Evolutionary conservation across 768 basidiomycete species (phyloP), one percentile per base, ranked within the genome.

Genomic region (Pulveroboletus sp.): DNA sequence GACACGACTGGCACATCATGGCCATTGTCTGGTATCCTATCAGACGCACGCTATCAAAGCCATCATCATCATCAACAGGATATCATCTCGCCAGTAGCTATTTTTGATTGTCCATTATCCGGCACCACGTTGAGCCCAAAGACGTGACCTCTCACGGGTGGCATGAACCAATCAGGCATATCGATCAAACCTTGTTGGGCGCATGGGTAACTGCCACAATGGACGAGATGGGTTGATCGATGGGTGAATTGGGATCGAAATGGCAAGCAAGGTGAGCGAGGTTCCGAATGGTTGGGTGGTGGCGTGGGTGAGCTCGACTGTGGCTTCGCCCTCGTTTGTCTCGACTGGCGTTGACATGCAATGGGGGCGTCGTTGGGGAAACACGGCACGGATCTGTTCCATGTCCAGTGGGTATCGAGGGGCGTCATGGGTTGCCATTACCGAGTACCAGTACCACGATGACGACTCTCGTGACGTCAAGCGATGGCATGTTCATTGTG

Each of bases 81-180:
- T 32, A 32, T 56, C 57, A 60, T 60, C 58, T 52, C 35, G n/a
- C n/a, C n/a, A 34, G 49, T 29, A 32, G 39, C 43, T 35, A 42
- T 57, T 57, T 61, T 47, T 38, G 25, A 29, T 5, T 17, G 9
- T 19, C 35, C 5, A 27, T 27, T 27, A 17, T 29, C 25, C 43
- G 48, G 53, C 20, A n/a, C 41, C 39, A 59, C 27, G 33, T 46
- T 57, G 16, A 47, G 5, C 53, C 47, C 5, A 6, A 12, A n/a
- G n/a, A n/a, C n/a, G n/a, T n/a, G n/a, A n/a, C 25, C 46, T 60
- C 58, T 45, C 58, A 59, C 58, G 58, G 27, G 27, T 29, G 27
- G 8, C 27, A 11, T 6, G 37, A 32, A 39, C 48, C 58, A 43
- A 56, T 60, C 45, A 20, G 13, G 19, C 35, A 32, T 35, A 58